Evolutionary conservation across 148 eudicot genomes (phyloP).

Genomic region (Oxyria digyna): DNA sequence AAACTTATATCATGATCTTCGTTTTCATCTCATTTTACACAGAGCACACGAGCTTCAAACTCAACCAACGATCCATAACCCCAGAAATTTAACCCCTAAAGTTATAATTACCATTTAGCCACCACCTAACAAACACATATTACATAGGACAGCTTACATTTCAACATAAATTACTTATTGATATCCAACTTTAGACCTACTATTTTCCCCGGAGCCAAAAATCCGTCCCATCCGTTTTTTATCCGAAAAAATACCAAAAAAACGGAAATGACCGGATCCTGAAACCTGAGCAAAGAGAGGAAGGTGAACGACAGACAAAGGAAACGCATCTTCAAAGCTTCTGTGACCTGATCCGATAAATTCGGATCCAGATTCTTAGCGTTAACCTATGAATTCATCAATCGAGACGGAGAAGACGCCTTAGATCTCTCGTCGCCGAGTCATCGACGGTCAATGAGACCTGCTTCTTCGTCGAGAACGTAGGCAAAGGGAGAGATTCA

Average conservation of each 20-base stretch:
- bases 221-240: not conserved
- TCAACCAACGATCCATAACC: not conserved
- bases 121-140: not conserved
- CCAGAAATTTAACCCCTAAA: not conserved
- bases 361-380: not conserved
- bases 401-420: conserved; percentile 65
- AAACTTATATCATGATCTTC: not conserved
- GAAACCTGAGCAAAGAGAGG: not conserved
- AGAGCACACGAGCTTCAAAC: not conserved
- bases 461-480: conserved; percentile 38
- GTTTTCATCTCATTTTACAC: not conserved
- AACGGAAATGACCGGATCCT: not conserved
- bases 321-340: not conserved
- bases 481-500: conserved; percentile 49
- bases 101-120: not conserved
- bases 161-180: not conserved
- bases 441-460: conserved; percentile 21
- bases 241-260: conserved; percentile 7
- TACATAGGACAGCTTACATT: not conserved
- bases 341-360: not conserved
- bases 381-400: conserved; percentile 10
- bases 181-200: not conserved
- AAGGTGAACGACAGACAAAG: not conserved
- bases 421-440: conserved; percentile 47
- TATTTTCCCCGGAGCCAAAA: not conserved